phyloP scores from a whole-genome alignment of 2,329 filamentous ascomycete genomes.

The Epichloe bromicola region DNA sequence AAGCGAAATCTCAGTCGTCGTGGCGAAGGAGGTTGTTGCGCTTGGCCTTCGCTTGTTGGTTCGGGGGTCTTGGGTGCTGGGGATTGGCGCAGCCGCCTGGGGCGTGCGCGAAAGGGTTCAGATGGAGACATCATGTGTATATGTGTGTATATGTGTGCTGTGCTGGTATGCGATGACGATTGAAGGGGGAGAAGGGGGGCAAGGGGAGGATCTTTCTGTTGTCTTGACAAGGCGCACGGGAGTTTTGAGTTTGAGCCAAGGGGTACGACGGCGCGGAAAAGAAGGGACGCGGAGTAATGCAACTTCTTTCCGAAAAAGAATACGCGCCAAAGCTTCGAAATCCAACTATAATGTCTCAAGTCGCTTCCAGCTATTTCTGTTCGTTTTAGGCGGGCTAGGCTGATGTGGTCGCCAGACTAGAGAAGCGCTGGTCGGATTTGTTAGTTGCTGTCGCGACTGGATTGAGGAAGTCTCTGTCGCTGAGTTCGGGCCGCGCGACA shows the following conservation, averaged over 20 bases:
- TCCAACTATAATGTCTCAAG: slow-evolving; percentile 1
- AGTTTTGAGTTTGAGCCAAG: slow-evolving; percentile 10
- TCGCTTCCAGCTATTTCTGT: not conserved
- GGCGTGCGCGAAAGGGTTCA: slow-evolving; percentile 30
- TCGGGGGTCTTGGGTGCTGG: slow-evolving; percentile 39
- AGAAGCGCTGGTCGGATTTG: not conserved
- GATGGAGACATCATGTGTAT: slow-evolving; percentile 29
- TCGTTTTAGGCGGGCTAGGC: not conserved
- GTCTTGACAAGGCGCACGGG: slow-evolving; percentile 4
- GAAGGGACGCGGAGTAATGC: not conserved
- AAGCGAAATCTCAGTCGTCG: slow-evolving; percentile 41
- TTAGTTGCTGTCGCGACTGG: slow-evolving; percentile 4
- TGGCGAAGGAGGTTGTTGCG: slow-evolving; percentile 34
- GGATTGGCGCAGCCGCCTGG: slow-evolving; percentile 29
- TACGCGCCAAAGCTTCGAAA: not conserved
- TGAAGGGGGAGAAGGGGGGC: too few relatives aligned
- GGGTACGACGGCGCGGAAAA: not conserved
- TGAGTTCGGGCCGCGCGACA: slow-evolving; percentile 4
- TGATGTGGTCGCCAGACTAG: not conserved
- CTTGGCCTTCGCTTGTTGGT: slow-evolving; percentile 24
- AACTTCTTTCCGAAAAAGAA: not conserved
- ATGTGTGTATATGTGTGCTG: slow-evolving; percentile 9
- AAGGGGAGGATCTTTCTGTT: not conserved
- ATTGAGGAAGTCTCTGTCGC: slow-evolving; percentile 4
- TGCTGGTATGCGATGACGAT: slow-evolving; percentile 10